Conservation (phyloP, 2,329 filamentous ascomycete species). For the Sordariomycetes sp. region DNA sequence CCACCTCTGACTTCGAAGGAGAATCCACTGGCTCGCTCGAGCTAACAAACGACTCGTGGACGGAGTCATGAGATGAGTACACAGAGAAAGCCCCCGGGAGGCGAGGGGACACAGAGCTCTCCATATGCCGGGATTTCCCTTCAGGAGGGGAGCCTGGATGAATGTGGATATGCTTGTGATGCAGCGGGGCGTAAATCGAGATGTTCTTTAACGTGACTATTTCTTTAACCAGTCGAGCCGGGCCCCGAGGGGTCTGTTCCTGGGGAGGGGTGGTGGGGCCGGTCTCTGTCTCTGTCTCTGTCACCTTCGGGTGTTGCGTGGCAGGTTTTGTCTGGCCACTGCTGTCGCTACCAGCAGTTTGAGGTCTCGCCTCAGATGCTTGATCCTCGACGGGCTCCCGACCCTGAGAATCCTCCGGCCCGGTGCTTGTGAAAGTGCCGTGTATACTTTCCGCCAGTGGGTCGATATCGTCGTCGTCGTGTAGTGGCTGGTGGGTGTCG, state of each 20-base stretch:
- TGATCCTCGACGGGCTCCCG: neutral
- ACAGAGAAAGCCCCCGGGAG: conserved; percentile 51
- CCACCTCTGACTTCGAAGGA: conserved; percentile 3
- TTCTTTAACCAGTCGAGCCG: conserved; percentile 44
- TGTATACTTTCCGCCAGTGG: neutral
- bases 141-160: conserved; percentile 15
- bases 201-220: conserved; percentile 37
- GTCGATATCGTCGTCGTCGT: neutral
- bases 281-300: neutral
- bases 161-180: conserved; percentile 31
- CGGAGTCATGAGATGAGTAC: conserved; percentile 13
- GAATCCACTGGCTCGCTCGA: neutral
- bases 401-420: neutral
- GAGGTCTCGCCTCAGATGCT: neutral
- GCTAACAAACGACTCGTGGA: conserved; percentile 1
- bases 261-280: neutral
- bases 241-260: conserved; percentile 28
- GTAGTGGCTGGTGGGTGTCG: neutral
- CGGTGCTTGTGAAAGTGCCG: neutral
- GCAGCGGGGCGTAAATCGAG: conserved; percentile 43
- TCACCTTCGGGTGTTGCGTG: neutral
- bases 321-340: neutral
- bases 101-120: neutral
- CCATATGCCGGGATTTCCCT: neutral
- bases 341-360: neutral